These are phyloP conservation scores for Hyaloperonospora brassicae DNA, from an alignment of 352 stramenopile genomes.

Conservation along the genomic window DNA sequence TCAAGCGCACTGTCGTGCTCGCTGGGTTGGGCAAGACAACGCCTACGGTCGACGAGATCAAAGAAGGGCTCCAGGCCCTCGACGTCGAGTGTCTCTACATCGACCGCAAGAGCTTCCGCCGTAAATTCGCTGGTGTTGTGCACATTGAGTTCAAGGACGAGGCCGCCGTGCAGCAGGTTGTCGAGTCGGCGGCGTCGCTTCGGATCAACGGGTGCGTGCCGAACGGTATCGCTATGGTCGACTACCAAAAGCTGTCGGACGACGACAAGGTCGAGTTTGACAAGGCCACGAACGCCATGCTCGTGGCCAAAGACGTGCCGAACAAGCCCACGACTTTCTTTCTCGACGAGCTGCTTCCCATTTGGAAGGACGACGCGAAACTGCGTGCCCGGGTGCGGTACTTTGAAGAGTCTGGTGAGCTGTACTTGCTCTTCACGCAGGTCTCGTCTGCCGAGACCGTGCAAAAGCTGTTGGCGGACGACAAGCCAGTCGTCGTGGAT, in stretches of 20 bases:
- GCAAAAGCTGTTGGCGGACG: slow-evolving; percentile 31
- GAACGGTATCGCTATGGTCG: slow-evolving; percentile 39
- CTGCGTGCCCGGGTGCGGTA: slow-evolving; percentile 69
- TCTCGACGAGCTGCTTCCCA: slow-evolving; percentile 53
- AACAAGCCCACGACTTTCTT: slow-evolving; percentile 62
- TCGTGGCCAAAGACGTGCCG: slow-evolving; percentile 77
- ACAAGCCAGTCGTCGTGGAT: slow-evolving; percentile 44
- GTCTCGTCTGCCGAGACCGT: slow-evolving; percentile 58
- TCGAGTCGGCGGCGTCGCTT: slow-evolving; percentile 43
- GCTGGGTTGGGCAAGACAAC: slow-evolving; percentile 47
- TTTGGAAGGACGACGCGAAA: slow-evolving; percentile 63
- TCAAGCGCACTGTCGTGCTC: slow-evolving; percentile 62
- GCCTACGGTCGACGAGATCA: slow-evolving; percentile 78
- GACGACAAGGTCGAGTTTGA: slow-evolving; percentile 78
- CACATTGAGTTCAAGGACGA: slow-evolving; percentile 70
- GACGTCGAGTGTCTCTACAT: slow-evolving; percentile 65
- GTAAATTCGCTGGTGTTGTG: slow-evolving; percentile 64
- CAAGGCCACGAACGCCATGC: slow-evolving; percentile 72
- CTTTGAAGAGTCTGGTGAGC: slow-evolving; percentile 48
- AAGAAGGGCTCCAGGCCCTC: slow-evolving; percentile 46
- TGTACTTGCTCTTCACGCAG: slow-evolving; percentile 79
- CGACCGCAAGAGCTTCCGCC: slow-evolving; percentile 58
- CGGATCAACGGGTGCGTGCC: slow-evolving; percentile 54
- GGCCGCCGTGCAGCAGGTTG: slow-evolving; percentile 41
- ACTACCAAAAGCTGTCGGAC: slow-evolving; percentile 55